These are phyloP conservation scores for Debaryomyces coudertii DNA, from an alignment of 1,139 yeast genomes.

Conservation along the genomic window DNA sequence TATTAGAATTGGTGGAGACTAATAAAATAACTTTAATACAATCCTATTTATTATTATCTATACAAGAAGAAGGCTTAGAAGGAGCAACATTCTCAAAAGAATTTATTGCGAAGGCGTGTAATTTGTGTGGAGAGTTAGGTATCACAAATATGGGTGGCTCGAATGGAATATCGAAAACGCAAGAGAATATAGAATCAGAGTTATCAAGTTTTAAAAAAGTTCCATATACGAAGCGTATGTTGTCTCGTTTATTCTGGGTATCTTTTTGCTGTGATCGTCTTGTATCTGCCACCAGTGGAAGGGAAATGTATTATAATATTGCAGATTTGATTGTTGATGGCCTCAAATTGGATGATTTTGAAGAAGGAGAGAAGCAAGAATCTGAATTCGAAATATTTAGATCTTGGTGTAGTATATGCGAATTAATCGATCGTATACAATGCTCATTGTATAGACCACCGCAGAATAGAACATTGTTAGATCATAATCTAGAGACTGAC, in stretches of 20 bases:
- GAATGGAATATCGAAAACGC: slow-evolving; percentile 16
- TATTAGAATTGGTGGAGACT: slow-evolving; percentile 26
- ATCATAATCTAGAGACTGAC: slow-evolving; percentile 19
- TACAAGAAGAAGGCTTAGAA: slow-evolving; percentile 32
- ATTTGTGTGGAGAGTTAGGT: slow-evolving; percentile 28
- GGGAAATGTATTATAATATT: slow-evolving; percentile 26
- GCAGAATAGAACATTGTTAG: slow-evolving; percentile 20
- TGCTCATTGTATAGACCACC: slow-evolving; percentile 28
- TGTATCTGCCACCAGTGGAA: slow-evolving; percentile 27
- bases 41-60: slow-evolving; percentile 25
- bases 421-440: slow-evolving; percentile 25
- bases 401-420: slow-evolving; percentile 23
- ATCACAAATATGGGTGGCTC: slow-evolving; percentile 27
- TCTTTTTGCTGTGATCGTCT: slow-evolving; percentile 29
- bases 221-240: slow-evolving; percentile 19
- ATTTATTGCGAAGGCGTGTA: slow-evolving; percentile 26
- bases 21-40: slow-evolving; percentile 31
- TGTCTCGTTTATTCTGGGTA: slow-evolving; percentile 29
- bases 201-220: slow-evolving; percentile 9
- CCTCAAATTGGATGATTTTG: slow-evolving; percentile 23
- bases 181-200: background rate
- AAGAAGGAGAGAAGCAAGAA: slow-evolving; percentile 17
- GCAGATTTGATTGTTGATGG: slow-evolving; percentile 27
- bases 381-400: slow-evolving; percentile 23
- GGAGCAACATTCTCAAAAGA: slow-evolving; percentile 28